Evolutionary conservation across 768 basidiomycete species (phyloP).

Genomic region (Phylloporus arenicola): DNA sequence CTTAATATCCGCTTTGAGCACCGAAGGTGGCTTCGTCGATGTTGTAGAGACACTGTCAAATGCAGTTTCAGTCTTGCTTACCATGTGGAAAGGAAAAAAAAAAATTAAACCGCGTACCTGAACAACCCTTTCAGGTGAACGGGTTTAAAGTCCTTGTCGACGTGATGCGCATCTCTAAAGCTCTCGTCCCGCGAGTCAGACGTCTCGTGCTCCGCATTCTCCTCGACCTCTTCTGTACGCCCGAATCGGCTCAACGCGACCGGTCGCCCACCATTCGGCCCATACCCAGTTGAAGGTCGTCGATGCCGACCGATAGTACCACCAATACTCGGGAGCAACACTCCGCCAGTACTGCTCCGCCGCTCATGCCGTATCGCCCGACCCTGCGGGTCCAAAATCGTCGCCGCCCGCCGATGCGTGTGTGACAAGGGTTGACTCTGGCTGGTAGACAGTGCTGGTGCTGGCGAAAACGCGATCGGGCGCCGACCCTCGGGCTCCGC

Average conservation of each 20-base stretch:
- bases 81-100: constrained; percentile 1
- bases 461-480: constrained; percentile 22
- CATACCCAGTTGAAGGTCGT: constrained; percentile 65
- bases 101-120: constrained; percentile 45
- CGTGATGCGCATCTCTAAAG: constrained; percentile 43
- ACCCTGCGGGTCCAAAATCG: constrained; percentile 66
- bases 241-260: constrained; percentile 45
- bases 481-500: constrained; percentile 22
- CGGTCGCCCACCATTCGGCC: constrained; percentile 26
- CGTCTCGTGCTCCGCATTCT: constrained; percentile 40
- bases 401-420: constrained; percentile 70
- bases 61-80: constrained; percentile 1
- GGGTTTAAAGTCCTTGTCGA: constrained; percentile 82
- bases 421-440: constrained; percentile 54
- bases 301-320: constrained; percentile 65
- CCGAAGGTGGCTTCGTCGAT: constrained; percentile 76
- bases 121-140: constrained; percentile 95
- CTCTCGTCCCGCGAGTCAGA: constrained; percentile 36
- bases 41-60: constrained; percentile 82
- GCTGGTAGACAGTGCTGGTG: constrained; percentile 36
- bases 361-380: constrained; percentile 63
- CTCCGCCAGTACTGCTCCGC: constrained; percentile 71
- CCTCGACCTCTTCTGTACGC: constrained; percentile 44
- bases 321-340: constrained; percentile 40
- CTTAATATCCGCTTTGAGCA: constrained; percentile 79